phyloP scores from a whole-genome alignment of 495 filamentous ascomycete species.

The Xylaria longipes region DNA sequence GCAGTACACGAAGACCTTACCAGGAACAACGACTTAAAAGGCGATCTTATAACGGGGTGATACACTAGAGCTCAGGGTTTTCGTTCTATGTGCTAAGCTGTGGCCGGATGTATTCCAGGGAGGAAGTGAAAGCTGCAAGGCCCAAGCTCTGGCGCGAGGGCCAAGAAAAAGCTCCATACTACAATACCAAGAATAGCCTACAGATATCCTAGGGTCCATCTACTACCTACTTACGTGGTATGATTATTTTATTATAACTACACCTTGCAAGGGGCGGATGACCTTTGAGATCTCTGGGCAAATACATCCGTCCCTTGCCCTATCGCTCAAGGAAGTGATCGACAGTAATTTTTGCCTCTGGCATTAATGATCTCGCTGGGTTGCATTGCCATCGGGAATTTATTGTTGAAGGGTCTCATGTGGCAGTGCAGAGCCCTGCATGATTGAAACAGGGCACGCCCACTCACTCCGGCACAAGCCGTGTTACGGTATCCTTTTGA shows the following conservation, averaged over 20 bases:
- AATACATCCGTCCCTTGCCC: slow-evolving; percentile 4
- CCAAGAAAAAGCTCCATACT: neutral
- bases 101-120: slow-evolving; percentile 5
- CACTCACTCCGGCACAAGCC: slow-evolving; percentile 9
- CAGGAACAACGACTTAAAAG: neutral
- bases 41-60: slow-evolving; percentile 9
- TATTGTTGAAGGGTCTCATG: slow-evolving; percentile 20
- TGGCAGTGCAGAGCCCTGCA: slow-evolving; percentile 27
- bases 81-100: neutral
- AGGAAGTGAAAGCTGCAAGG: slow-evolving; percentile 1
- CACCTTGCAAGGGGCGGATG: slow-evolving; percentile 10
- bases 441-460: slow-evolving; percentile 12
- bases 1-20: slow-evolving; percentile 13
- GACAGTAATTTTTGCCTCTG: slow-evolving; percentile 2
- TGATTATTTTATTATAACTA: slow-evolving; percentile 13
- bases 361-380: slow-evolving; percentile 19
- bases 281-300: slow-evolving; percentile 6
- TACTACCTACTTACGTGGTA: neutral
- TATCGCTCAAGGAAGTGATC: slow-evolving; percentile 18
- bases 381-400: slow-evolving; percentile 21
- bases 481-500: slow-evolving; percentile 16
- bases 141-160: slow-evolving; percentile 10
- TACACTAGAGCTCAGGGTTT: slow-evolving; percentile 13
- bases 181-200: slow-evolving; percentile 20
- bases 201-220: slow-evolving; percentile 7